Conservation (phyloP, 1,284 basidiomycete genomes). For the Mycena citricolor region DNA sequence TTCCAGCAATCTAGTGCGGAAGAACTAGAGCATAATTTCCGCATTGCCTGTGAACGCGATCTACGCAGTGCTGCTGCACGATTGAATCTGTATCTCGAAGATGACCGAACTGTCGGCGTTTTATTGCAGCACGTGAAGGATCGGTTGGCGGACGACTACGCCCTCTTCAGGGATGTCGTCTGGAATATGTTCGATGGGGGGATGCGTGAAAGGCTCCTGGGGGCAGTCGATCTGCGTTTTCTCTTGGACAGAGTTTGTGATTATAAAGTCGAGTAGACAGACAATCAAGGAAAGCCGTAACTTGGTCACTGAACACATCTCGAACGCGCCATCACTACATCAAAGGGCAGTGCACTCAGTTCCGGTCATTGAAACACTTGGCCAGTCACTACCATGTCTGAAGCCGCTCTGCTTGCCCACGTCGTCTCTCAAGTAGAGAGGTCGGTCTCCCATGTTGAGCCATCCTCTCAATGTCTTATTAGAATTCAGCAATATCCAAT, state of each 20-base stretch:
- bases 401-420: slow-evolving; percentile 48
- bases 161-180: slow-evolving; percentile 58
- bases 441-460: neutral
- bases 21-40: slow-evolving; percentile 54
- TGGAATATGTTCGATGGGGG: slow-evolving; percentile 41
- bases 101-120: slow-evolving; percentile 74
- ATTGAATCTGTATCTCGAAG: slow-evolving; percentile 75
- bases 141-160: slow-evolving; percentile 73
- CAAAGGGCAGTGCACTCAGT: no score
- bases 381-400: slow-evolving; percentile 20
- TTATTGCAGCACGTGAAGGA: slow-evolving; percentile 76
- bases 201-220: slow-evolving; percentile 36
- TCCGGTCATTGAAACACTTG: no score
- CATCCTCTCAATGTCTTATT: neutral
- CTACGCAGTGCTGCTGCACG: slow-evolving; percentile 54
- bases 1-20: slow-evolving; percentile 49
- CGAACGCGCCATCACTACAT: no score
- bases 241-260: slow-evolving; percentile 34
- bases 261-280: no score
- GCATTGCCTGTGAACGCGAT: slow-evolving; percentile 50
- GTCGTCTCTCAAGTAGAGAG: slow-evolving; percentile 61
- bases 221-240: slow-evolving; percentile 37
- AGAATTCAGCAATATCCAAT: slow-evolving; percentile 48
- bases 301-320: no score
- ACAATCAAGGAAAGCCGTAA: no score